phyloP scores from a whole-genome alignment of 306 rosid species.

The Acacia acuminata region DNA sequence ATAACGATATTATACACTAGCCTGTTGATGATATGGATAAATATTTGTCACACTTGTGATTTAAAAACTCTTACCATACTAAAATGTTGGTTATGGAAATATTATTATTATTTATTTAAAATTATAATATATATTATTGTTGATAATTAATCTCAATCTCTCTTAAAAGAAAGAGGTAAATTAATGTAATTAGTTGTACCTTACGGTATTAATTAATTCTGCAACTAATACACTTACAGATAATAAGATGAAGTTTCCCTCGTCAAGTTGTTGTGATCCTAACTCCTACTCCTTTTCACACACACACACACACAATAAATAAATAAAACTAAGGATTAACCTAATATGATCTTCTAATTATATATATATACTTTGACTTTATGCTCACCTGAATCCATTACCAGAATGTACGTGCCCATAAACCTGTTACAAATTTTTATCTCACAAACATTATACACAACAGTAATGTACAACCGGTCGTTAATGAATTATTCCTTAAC shows the following conservation, averaged over 20 bases:
- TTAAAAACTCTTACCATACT: neutral
- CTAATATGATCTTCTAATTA: neutral
- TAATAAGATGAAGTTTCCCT: neutral
- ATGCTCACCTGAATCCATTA: neutral
- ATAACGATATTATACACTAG: neutral
- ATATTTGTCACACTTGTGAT: neutral
- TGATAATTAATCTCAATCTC: neutral
- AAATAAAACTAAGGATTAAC: neutral
- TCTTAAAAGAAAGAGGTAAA: neutral
- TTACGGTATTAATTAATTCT: neutral
- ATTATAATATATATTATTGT: neutral
- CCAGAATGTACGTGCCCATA: neutral
- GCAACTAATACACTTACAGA: neutral
- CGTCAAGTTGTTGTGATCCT: neutral
- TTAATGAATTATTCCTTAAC: neutral
- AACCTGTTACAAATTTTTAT: neutral
- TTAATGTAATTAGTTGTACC: neutral
- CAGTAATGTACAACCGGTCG: too few species aligned
- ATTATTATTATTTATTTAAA: neutral
- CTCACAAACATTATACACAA: neutral
- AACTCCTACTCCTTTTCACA: neutral
- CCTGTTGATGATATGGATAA: neutral
- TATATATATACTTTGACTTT: neutral
- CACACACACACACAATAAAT: neutral
- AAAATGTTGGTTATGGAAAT: neutral